Base-by-base conservation (phyloP, 345 rosid genomes). In the Diplotaxis tenuifolia region DNA sequence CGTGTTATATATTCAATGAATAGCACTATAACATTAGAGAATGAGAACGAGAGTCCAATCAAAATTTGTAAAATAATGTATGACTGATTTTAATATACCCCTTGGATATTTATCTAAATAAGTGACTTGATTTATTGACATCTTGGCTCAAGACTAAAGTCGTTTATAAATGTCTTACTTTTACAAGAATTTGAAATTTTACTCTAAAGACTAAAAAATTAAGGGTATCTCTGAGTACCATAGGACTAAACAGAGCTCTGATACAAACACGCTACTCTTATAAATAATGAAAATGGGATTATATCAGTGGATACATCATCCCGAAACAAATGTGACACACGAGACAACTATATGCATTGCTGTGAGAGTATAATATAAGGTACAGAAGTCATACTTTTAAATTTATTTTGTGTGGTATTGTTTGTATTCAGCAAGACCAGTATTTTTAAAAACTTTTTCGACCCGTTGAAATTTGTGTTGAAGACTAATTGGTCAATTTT, bases 401-500 rank as follows among this genome's bases (percentile, higher is more conserved):
- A 15, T 50, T 50, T 1, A 6, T 19, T 15, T 47, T 47, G 5
- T 42, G 50, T 16, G 28, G 15, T 47, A 15, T 40, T 15, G 28
- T 16, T 62, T 72, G 15, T 32, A 71, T 10, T 21, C 50, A 62
- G 50, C 3, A 50, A 25, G 8, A 22, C 32, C 50, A n/a, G 4
- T 25, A 19, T 53, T 53, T 28, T 20, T 9, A 21, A 5, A 25
- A 25, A 25, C n/a, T n/a, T n/a, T n/a, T n/a, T 50, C 20, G 7
- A 28, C 34, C 25, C 57, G 49, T 73, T 56, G 71, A 65, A 73
- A 57, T 15, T 10, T 45, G 9, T 56, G 59, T 19, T 29, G 7
- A 65, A 65, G 72, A 47, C 53, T 12, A 31, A 22, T 2, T 67
- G 40, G 66, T 58, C 78, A 47, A 4, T n/a, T 57, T 58, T 1